A percentile compares a stretch with the other conserved stretches of the same genome.
Conservation (phyloP, 768 basidiomycete species). For the Holtermannia corniformis region DNA sequence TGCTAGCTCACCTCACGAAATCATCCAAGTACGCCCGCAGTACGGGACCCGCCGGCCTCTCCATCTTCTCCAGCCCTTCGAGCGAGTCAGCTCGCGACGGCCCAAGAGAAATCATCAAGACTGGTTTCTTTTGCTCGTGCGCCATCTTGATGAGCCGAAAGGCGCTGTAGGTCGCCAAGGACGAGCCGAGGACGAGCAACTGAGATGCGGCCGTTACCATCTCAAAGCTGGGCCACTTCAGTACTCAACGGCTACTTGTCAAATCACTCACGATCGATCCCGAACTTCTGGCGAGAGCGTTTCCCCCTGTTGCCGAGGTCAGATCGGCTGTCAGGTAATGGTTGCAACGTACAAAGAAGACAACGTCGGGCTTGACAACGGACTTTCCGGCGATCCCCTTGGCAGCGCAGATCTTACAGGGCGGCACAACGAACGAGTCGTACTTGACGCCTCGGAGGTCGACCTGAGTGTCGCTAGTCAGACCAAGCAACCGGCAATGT, state of each 20-base stretch:
- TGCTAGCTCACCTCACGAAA: conserved; percentile 22
- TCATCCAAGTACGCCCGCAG: conserved; percentile 52
- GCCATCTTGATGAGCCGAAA: conserved; percentile 77
- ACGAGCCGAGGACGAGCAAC: conserved; percentile 76
- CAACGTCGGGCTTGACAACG: conserved; percentile 46
- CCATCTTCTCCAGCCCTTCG: conserved; percentile 63
- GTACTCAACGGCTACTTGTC: too few species aligned
- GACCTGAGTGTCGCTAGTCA: too few species aligned
- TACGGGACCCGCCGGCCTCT: conserved; percentile 62
- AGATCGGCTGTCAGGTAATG: not conserved
- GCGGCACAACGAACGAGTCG: conserved; percentile 66
- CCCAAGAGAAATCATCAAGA: conserved; percentile 75
- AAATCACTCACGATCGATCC: conserved; percentile 57
- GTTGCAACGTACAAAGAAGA: not conserved
- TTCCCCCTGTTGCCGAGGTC: conserved; percentile 51
- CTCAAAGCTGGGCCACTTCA: conserved; percentile 1
- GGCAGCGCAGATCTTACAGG: conserved; percentile 58
- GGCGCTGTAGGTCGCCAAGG: conserved; percentile 85
- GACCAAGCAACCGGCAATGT: not conserved
- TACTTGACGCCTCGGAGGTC: conserved; percentile 70
- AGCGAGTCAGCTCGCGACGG: conserved; percentile 70
- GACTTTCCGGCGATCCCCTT: conserved; percentile 51
- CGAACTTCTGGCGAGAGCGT: conserved; percentile 60
- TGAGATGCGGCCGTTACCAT: conserved; percentile 46
- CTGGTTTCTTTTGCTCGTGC: conserved; percentile 61